Percentiles rank a stretch among this genome's conserved stretches.
Conservation (phyloP, 805 yeast species). For the Candida patagonica region DNA sequence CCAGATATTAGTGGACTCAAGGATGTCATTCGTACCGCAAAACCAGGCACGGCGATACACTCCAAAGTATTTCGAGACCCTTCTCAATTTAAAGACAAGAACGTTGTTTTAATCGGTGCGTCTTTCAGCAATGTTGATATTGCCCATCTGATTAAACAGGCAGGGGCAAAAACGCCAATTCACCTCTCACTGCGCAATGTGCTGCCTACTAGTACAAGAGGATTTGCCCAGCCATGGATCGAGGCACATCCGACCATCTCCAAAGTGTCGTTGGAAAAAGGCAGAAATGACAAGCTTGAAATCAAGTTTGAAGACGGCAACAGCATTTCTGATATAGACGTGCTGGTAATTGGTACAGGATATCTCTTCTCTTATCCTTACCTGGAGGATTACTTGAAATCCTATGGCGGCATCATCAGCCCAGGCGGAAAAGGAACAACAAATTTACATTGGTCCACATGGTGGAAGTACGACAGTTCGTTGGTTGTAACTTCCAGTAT, state of each 20-base stretch:
- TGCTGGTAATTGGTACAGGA: conserved; percentile 65
- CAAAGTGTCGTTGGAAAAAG: conserved; percentile 2
- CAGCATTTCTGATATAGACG: conserved; percentile 40
- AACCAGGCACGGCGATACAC: too few species aligned
- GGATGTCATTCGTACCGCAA: conserved; percentile 27
- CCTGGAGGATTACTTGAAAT: conserved; percentile 27
- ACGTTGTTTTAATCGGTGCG: conserved; percentile 57
- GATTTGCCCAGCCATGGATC: conserved; percentile 12
- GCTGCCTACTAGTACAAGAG: neutral
- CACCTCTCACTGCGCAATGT: conserved; percentile 8
- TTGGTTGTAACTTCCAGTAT: conserved; percentile 18
- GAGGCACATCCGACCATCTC: conserved; percentile 8
- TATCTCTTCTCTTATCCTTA: conserved; percentile 61
- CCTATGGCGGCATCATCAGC: too few species aligned
- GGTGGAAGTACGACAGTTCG: conserved; percentile 31
- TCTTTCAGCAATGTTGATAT: conserved; percentile 70
- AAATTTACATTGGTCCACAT: conserved; percentile 31
- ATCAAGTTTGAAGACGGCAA: conserved; percentile 16
- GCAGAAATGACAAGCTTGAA: too few species aligned
- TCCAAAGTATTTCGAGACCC: conserved; percentile 47
- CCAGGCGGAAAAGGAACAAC: conserved; percentile 22
- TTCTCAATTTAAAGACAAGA: conserved; percentile 33
- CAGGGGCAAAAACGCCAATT: conserved; percentile 7
- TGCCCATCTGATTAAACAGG: conserved; percentile 35
- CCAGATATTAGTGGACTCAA: conserved; percentile 48